Evolutionary conservation across 768 basidiomycete genomes (phyloP).

Genomic region (Lactarius tabidus): DNA sequence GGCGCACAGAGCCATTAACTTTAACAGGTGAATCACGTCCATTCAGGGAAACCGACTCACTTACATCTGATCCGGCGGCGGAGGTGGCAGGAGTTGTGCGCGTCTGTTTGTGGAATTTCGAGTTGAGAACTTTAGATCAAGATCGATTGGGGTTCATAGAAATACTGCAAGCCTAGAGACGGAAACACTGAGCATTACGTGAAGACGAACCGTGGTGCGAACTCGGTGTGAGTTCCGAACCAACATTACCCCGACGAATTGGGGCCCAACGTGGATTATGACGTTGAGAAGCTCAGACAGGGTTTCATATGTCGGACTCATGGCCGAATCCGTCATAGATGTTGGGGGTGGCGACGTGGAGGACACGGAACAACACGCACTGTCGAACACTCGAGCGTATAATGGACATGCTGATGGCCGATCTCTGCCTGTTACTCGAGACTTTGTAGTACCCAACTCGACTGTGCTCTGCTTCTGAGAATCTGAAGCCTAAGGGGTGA

Average conservation of each 20-base stretch:
- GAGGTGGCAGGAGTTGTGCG: background rate
- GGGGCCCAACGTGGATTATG: slow-evolving; percentile 23
- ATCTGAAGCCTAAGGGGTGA: slow-evolving; percentile 7
- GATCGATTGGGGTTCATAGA: background rate
- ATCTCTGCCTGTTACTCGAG: slow-evolving; percentile 5
- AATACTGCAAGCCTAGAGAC: slow-evolving; percentile 18
- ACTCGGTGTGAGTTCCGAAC: slow-evolving; percentile 23
- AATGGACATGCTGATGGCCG: slow-evolving; percentile 13
- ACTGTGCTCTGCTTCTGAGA: slow-evolving; percentile 1
- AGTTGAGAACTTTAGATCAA: slow-evolving; percentile 46
- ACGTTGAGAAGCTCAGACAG: background rate
- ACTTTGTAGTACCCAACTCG: slow-evolving; percentile 17
- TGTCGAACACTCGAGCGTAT: background rate
- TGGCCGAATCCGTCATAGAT: too few relatives aligned
- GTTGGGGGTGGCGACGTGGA: too few relatives aligned
- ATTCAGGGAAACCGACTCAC: slow-evolving; percentile 1
- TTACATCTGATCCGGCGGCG: background rate
- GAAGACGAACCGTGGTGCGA: slow-evolving; percentile 34
- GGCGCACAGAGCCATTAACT: too few relatives aligned
- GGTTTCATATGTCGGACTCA: slow-evolving; percentile 16
- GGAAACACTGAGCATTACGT: slow-evolving; percentile 32
- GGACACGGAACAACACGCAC: too few relatives aligned
- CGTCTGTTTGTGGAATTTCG: slow-evolving; percentile 52
- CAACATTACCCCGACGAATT: slow-evolving; percentile 19
- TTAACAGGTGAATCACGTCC: background rate